These are phyloP conservation scores for Serendipita sp. DNA, from an alignment of 768 basidiomycete genomes.

Conservation along the genomic window DNA sequence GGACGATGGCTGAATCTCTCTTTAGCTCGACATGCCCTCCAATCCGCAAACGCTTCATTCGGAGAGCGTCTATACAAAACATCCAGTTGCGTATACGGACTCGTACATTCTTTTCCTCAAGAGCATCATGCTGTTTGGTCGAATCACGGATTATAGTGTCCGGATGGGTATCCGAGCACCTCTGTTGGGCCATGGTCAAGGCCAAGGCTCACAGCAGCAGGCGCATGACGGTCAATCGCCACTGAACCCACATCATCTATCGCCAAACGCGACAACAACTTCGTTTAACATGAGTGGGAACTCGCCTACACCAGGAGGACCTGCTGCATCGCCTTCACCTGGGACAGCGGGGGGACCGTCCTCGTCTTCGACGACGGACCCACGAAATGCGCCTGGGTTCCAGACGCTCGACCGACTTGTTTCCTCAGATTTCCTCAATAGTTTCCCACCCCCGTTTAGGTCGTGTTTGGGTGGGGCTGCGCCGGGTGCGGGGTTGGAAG, in stretches of 20 bases:
- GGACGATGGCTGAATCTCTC: neutral
- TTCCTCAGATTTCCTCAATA: constrained; percentile 48
- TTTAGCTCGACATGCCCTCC: constrained; percentile 41
- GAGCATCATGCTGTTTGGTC: constrained; percentile 69
- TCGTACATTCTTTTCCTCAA: constrained; percentile 71
- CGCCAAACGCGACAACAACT: neutral
- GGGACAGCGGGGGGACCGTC: neutral
- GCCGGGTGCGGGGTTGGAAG: constrained; percentile 16
- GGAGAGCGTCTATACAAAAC: constrained; percentile 49
- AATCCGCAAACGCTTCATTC: constrained; percentile 63
- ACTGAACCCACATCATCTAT: neutral
- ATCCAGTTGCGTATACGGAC: constrained; percentile 66
- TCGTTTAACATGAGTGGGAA: neutral
- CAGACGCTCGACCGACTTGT: constrained; percentile 55
- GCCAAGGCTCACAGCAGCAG: neutral
- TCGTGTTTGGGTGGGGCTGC: constrained; percentile 11
- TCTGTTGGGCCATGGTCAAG: neutral
- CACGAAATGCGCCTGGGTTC: constrained; percentile 35
- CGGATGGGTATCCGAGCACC: constrained; percentile 25
- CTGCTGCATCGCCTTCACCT: neutral
- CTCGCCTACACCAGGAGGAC: neutral
- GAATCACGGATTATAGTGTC: constrained; percentile 73
- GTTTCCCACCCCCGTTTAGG: constrained; percentile 32
- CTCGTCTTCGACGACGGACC: constrained; percentile 24
- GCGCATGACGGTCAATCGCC: neutral